phyloP scores from a whole-genome alignment of 495 filamentous ascomycete genomes.

The Apodospora peruviana region DNA sequence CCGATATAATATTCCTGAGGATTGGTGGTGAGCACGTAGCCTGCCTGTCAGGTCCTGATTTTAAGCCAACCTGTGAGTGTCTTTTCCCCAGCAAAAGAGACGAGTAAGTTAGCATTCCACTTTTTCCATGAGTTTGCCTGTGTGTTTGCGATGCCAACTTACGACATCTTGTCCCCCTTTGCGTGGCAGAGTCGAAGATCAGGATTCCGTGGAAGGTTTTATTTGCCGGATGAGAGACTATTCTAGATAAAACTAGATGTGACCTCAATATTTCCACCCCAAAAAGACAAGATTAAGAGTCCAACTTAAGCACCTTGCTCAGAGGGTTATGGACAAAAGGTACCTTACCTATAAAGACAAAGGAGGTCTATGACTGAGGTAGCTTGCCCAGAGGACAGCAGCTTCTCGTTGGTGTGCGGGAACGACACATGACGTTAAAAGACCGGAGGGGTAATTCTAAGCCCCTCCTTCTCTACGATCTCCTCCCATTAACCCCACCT shows the following conservation, averaged over 20 bases:
- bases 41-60: background rate
- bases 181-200: background rate
- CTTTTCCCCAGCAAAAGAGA: background rate
- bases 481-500: background rate
- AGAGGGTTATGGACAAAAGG: too few species aligned
- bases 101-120: background rate
- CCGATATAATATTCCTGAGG: constrained; percentile 66
- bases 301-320: too few species aligned
- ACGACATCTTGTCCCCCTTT: constrained; percentile 1
- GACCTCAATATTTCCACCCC: too few species aligned
- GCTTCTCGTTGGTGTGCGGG: background rate
- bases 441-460: constrained; percentile 5
- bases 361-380: too few species aligned
- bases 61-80: constrained; percentile 16
- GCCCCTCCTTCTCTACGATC: background rate
- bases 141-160: background rate
- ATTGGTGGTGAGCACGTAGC: background rate
- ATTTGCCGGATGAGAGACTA: background rate
- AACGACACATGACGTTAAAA: background rate
- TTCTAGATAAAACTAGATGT: background rate
- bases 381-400: background rate
- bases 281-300: too few species aligned
- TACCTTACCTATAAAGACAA: too few species aligned
- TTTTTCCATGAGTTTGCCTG: background rate
- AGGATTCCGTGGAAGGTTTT: background rate